Conservation (phyloP, 257 asterid genomes). For the Apocynum venetum region DNA sequence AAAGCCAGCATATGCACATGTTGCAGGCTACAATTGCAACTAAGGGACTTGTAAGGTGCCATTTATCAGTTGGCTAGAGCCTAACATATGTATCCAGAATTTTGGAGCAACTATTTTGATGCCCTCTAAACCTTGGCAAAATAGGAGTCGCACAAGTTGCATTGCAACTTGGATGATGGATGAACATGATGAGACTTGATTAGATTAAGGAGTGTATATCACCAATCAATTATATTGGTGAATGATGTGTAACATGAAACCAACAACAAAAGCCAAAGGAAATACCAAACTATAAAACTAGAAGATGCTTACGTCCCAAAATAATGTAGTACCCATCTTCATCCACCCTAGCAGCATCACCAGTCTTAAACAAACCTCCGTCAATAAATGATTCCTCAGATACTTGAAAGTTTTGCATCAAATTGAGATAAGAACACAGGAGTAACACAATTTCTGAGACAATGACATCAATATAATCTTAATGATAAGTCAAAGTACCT, state of each 20-base stretch:
- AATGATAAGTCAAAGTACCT: conserved; percentile 40
- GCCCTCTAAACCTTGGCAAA: neutral
- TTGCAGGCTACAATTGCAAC: too few relatives aligned
- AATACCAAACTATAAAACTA: neutral
- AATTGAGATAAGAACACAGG: conserved; percentile 2
- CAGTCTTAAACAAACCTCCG: conserved; percentile 92
- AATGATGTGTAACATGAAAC: neutral
- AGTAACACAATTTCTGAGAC: neutral
- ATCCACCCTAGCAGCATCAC: conserved; percentile 82
- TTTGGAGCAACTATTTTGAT: neutral
- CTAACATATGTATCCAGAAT: too few relatives aligned
- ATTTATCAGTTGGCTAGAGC: too few relatives aligned
- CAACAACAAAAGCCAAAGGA: neutral
- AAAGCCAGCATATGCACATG: too few relatives aligned
- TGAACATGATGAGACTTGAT: neutral
- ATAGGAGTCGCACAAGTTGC: neutral
- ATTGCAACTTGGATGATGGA: neutral
- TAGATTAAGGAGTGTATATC: neutral
- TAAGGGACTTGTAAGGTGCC: too few relatives aligned
- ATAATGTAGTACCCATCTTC: conserved; percentile 94
- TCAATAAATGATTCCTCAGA: conserved; percentile 73
- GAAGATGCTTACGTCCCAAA: conserved; percentile 76
- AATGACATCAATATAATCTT: conserved; percentile 7
- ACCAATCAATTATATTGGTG: neutral
- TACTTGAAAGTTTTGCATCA: conserved; percentile 40